A percentile compares a stretch with the other conserved stretches of the same genome.
These are phyloP conservation scores for Claviceps capensis DNA, from an alignment of 2,329 filamentous ascomycete species.

Conservation along the genomic window DNA sequence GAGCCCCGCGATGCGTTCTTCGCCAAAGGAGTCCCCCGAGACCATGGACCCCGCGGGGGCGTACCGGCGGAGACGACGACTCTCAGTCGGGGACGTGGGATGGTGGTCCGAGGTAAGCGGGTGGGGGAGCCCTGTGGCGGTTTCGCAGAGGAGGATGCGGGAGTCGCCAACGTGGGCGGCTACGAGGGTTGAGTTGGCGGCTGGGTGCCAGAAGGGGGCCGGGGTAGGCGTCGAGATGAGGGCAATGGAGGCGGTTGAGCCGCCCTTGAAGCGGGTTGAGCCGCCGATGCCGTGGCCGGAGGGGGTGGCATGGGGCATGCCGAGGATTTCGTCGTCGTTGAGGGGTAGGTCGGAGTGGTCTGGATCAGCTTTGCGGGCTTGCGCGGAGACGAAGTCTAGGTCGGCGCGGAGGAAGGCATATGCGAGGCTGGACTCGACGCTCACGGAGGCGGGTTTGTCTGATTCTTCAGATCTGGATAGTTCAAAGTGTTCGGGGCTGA, in stretches of 20 bases:
- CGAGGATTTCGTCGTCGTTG: conserved; percentile 74
- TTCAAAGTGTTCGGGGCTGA: conserved; percentile 66
- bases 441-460: conserved; percentile 29
- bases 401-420: conserved; percentile 93
- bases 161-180: conserved; percentile 92
- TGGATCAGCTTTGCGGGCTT: conserved; percentile 67
- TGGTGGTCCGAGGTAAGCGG: conserved; percentile 87
- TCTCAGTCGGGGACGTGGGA: conserved; percentile 74
- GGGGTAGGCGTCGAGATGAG: conserved; percentile 87
- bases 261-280: conserved; percentile 70
- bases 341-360: conserved; percentile 67
- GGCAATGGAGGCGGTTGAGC: conserved; percentile 80
- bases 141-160: conserved; percentile 78
- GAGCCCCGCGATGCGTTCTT: conserved; percentile 85
- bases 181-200: conserved; percentile 67
- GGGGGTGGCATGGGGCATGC: conserved; percentile 39
- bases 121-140: conserved; percentile 62
- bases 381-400: conserved; percentile 83
- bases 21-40: conserved; percentile 82
- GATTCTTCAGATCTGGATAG: conserved; percentile 18
- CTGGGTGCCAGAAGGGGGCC: conserved; percentile 89
- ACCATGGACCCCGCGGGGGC: conserved; percentile 64
- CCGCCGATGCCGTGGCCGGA: conserved; percentile 57
- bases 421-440: conserved; percentile 65
- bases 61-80: conserved; percentile 70